Evolutionary conservation across 192 early-diverging fungal genomes (phyloP).

Genomic region (Podila minutissima): DNA sequence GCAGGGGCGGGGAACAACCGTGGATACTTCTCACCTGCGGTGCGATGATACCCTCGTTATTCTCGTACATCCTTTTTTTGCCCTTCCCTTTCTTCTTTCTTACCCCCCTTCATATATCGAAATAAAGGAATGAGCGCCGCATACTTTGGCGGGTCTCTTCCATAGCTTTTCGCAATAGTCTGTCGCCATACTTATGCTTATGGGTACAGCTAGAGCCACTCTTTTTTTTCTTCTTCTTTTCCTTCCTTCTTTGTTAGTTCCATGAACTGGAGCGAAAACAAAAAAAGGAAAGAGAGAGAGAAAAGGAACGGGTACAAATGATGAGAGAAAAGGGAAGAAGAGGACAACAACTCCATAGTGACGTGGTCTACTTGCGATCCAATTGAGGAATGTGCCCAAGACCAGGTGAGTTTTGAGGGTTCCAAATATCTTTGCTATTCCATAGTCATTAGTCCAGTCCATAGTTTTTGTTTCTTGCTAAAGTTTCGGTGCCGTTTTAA

Average conservation of each 20-base stretch:
- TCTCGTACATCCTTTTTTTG: background rate
- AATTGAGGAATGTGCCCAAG: background rate
- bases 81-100: background rate
- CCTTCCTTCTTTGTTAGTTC: background rate
- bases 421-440: no score
- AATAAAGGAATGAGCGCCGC: conserved; percentile 4
- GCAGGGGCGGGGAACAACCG: no score
- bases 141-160: conserved; percentile 3
- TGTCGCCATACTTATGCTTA: background rate
- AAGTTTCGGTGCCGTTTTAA: no score
- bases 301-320: background rate
- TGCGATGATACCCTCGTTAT: background rate
- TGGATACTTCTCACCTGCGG: background rate
- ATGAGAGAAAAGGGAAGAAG: background rate
- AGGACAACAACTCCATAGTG: background rate
- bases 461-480: no score
- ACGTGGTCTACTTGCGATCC: background rate
- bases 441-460: no score
- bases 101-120: background rate
- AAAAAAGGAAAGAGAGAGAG: no score
- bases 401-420: background rate
- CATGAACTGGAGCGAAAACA: background rate
- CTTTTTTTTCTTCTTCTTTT: background rate
- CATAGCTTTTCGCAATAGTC: background rate
- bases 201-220: background rate